A percentile compares a stretch with the other conserved stretches of the same genome.
phyloP scores from a whole-genome alignment of 1,284 basidiomycete genomes.

The Porphyrellus sp. region DNA sequence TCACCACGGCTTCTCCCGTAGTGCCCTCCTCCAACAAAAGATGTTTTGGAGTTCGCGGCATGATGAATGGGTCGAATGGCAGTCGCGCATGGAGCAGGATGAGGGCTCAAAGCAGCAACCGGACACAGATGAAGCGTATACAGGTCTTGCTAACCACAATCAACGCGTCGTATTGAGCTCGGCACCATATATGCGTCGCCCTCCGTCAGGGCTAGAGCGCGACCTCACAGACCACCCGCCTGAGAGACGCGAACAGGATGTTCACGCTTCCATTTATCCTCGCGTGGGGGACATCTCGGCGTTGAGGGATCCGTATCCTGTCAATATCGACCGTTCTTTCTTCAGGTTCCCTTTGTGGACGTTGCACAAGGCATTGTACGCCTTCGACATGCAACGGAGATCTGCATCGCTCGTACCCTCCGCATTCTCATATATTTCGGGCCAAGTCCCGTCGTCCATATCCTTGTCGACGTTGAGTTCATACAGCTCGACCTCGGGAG shows the following conservation, averaged over 20 bases:
- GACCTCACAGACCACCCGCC: conserved; percentile 17
- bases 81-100: conserved; percentile 23
- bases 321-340: conserved; percentile 56
- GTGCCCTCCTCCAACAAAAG: conserved; percentile 54
- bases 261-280: conserved; percentile 50
- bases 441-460: conserved; percentile 11
- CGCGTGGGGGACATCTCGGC: conserved; percentile 59
- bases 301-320: conserved; percentile 54
- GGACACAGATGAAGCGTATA: conserved; percentile 31
- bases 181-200: conserved; percentile 21
- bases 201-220: conserved; percentile 32
- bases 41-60: conserved; percentile 56
- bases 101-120: conserved; percentile 24
- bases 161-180: not conserved
- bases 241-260: conserved; percentile 18
- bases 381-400: conserved; percentile 49
- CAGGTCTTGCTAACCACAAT: conserved; percentile 14
- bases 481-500: conserved; percentile 16
- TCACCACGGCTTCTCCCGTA: conserved; percentile 58
- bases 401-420: conserved; percentile 1
- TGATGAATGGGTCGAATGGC: conserved; percentile 46
- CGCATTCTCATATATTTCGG: not conserved
- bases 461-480: conserved; percentile 27
- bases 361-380: conserved; percentile 61
- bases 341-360: conserved; percentile 57